Base-by-base conservation (phyloP, 805 yeast genomes). In the Yamadazyma sp. region DNA sequence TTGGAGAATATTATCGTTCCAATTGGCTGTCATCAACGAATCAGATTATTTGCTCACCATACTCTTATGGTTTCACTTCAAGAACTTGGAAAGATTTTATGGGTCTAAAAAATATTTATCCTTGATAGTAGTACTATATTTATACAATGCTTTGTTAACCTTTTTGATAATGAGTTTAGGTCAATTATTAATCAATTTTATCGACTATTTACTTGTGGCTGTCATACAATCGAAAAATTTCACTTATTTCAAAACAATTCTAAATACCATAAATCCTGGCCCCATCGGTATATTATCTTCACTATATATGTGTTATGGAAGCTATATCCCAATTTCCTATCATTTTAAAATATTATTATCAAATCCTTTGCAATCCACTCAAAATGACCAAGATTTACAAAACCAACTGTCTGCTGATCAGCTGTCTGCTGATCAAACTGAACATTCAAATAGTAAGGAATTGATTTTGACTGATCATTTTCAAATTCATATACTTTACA, bases 91-190 rank as follows among this genome's bases (percentile, higher is more conserved):
- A 55, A 52, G 86, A 33, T 55, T 74, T 31, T 69, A 69, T 48
- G 86, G 86, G 1, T 69, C 80, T 9, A 54, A 70, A 30, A 76
- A 75, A 45, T 76, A 76, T 44, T 44, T 75, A 8, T 69, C 77
- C 23, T 48, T 75, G 11, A 49, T 79, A 2, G 36, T 65, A 1
- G 45, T 77, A 26, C 57, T 73, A 23, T 65, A 65, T 17, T 11
- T 69, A 2, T 80, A 78, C 58, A 79, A 78, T 39, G 54, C 72
- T 1, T 40, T 68, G 4, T 46, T 59, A 7, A 53, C 70, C 4
- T 53, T 66, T 9, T 24, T 65, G 1, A 36, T 69, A 23, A 64
- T 70, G 56, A 60, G 67, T 31, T 20, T 75, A 12, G 77, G 75
- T 40, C 72, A 68, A 38, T 40, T 62, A 28, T 22, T 43, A 12